A percentile compares a stretch with the other conserved stretches of the same genome.
Evolutionary conservation across 2,329 filamentous ascomycete genomes (phyloP).

Genomic region (Laburnicola sp.): DNA sequence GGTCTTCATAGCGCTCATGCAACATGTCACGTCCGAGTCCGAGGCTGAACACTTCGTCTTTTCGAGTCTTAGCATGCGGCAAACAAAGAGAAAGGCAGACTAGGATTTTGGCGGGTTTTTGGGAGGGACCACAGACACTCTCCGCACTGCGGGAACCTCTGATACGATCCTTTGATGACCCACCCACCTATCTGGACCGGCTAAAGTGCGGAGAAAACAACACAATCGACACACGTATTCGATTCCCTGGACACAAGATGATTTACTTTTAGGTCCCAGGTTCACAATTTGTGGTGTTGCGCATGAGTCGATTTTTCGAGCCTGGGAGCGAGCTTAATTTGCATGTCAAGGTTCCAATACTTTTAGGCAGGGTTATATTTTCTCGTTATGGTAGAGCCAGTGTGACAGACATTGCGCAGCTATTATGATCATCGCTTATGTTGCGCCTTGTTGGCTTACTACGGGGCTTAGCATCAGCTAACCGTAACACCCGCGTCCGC

Average conservation of each 20-base stretch:
- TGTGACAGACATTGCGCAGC: too few relatives aligned
- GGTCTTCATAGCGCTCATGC: not conserved
- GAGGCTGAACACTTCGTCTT: not conserved
- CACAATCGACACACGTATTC: not conserved
- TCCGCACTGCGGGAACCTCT: conserved; percentile 5
- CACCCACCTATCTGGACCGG: conserved; percentile 4
- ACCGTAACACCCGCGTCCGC: not conserved
- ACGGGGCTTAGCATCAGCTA: not conserved
- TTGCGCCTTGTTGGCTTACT: not conserved
- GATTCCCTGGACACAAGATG: too few relatives aligned
- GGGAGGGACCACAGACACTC: not conserved
- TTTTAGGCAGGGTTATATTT: too few relatives aligned
- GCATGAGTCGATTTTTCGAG: too few relatives aligned
- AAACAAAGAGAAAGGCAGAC: not conserved
- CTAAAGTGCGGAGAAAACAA: not conserved
- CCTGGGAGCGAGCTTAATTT: too few relatives aligned
- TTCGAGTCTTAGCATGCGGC: not conserved
- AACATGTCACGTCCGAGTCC: too few relatives aligned
- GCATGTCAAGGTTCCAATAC: too few relatives aligned
- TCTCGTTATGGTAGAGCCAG: too few relatives aligned
- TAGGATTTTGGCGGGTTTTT: not conserved
- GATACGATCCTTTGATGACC: conserved; percentile 4
- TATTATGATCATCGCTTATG: not conserved
- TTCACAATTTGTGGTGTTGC: too few relatives aligned
- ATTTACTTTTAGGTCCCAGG: too few relatives aligned